These are phyloP conservation scores for Cucurbita argyrosperma DNA, from an alignment of 306 rosid genomes.

Conservation along the genomic window DNA sequence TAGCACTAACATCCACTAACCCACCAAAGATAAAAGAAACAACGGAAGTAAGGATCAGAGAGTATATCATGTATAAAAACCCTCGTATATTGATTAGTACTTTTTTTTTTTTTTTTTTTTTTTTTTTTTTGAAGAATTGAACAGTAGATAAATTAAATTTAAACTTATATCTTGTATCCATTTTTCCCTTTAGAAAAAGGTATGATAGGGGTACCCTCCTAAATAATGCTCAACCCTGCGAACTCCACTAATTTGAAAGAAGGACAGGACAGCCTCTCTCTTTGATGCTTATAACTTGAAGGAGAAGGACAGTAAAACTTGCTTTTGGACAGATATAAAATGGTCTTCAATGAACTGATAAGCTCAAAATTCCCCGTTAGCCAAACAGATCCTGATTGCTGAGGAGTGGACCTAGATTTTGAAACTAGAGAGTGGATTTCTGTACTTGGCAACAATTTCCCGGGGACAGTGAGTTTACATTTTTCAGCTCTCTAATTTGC, in stretches of 20 bases:
- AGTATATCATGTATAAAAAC: background rate
- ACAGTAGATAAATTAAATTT: background rate
- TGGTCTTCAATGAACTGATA: background rate
- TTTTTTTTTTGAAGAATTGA: too few species aligned
- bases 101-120: too few species aligned
- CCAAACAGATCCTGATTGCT: background rate
- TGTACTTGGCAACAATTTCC: background rate
- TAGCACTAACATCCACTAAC: background rate
- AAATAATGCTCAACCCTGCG: background rate
- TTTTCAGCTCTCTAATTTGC: background rate
- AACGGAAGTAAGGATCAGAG: background rate
- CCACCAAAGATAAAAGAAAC: background rate
- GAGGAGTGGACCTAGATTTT: background rate
- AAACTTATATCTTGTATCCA: background rate
- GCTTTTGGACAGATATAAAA: background rate
- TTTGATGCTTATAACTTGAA: background rate
- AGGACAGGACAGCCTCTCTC: background rate
- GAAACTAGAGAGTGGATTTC: background rate
- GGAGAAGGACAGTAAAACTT: background rate
- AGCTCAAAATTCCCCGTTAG: background rate
- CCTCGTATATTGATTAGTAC: too few species aligned
- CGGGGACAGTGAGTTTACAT: background rate
- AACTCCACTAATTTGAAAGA: background rate
- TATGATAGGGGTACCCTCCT: background rate
- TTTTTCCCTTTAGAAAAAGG: background rate